Evolutionary conservation across 116 monocot species (phyloP).

Genomic region (Thalassia testudinum): DNA sequence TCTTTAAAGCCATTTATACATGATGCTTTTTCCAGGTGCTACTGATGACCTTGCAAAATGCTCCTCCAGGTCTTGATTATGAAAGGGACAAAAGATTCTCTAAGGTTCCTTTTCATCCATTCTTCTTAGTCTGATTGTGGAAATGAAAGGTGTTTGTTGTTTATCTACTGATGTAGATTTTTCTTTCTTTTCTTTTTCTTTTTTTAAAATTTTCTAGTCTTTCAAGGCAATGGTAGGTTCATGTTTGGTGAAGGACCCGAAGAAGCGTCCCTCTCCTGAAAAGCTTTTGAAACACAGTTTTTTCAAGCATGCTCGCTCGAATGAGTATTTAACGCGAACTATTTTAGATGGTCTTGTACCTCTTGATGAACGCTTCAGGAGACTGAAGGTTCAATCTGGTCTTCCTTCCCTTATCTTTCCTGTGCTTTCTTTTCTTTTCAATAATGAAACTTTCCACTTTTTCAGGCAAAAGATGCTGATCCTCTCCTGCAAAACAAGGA

Average conservation of each 20-base stretch:
- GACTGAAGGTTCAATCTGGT: constrained; percentile 38
- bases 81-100: constrained; percentile 89
- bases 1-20: background rate
- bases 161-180: background rate
- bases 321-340: constrained; percentile 54
- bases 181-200: background rate
- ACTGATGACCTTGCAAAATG: constrained; percentile 97
- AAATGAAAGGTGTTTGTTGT: background rate
- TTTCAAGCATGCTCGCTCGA: constrained; percentile 75
- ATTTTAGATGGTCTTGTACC: constrained; percentile 64
- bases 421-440: constrained; percentile 20
- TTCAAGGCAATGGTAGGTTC: constrained; percentile 82
- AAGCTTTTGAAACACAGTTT: constrained; percentile 86
- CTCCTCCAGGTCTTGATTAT: constrained; percentile 88
- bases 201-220: constrained; percentile 34
- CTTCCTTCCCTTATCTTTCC: too few species aligned
- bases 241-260: constrained; percentile 90
- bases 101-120: constrained; percentile 22
- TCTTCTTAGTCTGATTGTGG: background rate
- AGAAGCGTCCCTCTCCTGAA: constrained; percentile 71
- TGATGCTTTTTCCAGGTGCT: constrained; percentile 38
- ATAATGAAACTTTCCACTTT: constrained; percentile 40
- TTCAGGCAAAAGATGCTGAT: constrained; percentile 59
- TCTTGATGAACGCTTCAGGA: constrained; percentile 59
- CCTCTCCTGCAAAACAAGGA: constrained; percentile 52